Evolutionary conservation across 176 grass and related monocot species (phyloP), one percentile per base, ranked within the genome.

Genomic region (Cocos nucifera): DNA sequence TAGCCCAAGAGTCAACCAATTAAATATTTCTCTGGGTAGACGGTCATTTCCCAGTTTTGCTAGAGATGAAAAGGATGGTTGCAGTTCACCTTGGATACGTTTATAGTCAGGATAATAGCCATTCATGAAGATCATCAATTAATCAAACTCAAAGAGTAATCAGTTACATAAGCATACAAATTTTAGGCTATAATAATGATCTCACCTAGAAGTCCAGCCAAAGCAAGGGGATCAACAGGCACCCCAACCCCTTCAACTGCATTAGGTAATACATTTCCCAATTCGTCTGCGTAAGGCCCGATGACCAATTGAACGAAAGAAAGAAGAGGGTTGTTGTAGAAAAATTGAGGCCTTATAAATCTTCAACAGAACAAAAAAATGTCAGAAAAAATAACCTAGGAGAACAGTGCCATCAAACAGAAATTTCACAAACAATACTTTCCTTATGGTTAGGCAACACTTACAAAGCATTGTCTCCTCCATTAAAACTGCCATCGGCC

Each of bases 311-410:
- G 92, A 73, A 97, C 73, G 63, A 97, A 91, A 53, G 92, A 97
- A 14, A 97, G 81, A 73, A 97, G 78, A 51, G 92, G 87, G 69
- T 97, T 97, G 81, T 91, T 97, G 72, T 97, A 97, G 83, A 97
- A 97, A 71, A 97, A 97, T 69, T 75, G 83, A 44, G 92, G 87
- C 29, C 84, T 75, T 68, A 97, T 69, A 78, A 88, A 97, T 80
- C 86, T 96, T 78, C 63, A 49, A 57, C 17, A 50, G 27, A 54
- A 50, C 3, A 27, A 16, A 9, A 17, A 60, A 49, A 21, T 0
- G 3, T 12, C 29, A 57, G 32, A 57, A 50, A 23, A 15, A 4
- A 62, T 65, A 44, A 10, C 9, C 35, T 44, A 14, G 8, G 32
- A 39, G 35, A 44, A 44, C 35, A 44, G 9, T 44, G 35, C 14